Conservation (phyloP, 352 stramenopile species). For the Pythium angustatum region DNA sequence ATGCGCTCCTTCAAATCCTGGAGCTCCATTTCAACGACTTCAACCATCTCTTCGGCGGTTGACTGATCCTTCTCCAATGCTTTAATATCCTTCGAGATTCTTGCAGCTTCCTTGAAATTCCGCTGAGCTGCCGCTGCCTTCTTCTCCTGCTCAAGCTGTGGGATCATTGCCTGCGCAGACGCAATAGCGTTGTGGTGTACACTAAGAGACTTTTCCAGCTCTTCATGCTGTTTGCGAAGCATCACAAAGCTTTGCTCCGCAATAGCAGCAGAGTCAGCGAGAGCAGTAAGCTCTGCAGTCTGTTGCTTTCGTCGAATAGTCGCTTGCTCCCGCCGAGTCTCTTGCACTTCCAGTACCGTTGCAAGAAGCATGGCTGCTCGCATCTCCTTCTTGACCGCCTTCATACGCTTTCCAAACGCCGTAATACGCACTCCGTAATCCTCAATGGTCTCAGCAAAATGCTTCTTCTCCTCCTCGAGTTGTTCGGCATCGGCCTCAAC, state of each 20-base stretch:
- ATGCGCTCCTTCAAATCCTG: conserved; percentile 78
- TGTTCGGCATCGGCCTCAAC: conserved; percentile 69
- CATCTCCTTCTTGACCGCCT: conserved; percentile 67
- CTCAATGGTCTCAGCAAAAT: conserved; percentile 57
- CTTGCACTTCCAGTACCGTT: conserved; percentile 70
- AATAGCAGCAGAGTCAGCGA: conserved; percentile 68
- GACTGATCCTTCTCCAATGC: conserved; percentile 80
- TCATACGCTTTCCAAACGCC: conserved; percentile 63
- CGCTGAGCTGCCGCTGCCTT: conserved; percentile 69
- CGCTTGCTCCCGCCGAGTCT: conserved; percentile 63
- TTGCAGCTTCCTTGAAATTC: conserved; percentile 87
- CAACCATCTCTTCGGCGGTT: conserved; percentile 79
- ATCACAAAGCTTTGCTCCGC: conserved; percentile 78
- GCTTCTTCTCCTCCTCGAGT: conserved; percentile 51
- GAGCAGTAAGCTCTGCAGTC: conserved; percentile 60
- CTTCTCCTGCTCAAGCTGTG: conserved; percentile 78
- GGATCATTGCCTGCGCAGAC: conserved; percentile 78
- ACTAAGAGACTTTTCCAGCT: conserved; percentile 70
- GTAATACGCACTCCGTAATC: conserved; percentile 52
- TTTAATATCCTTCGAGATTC: conserved; percentile 88
- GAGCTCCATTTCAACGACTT: conserved; percentile 83
- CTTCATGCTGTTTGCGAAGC: conserved; percentile 71
- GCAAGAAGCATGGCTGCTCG: conserved; percentile 60
- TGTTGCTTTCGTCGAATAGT: conserved; percentile 78
- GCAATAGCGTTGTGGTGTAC: conserved; percentile 82